Base-by-base conservation (phyloP, 805 yeast genomes). In the Candida chauliodis region DNA sequence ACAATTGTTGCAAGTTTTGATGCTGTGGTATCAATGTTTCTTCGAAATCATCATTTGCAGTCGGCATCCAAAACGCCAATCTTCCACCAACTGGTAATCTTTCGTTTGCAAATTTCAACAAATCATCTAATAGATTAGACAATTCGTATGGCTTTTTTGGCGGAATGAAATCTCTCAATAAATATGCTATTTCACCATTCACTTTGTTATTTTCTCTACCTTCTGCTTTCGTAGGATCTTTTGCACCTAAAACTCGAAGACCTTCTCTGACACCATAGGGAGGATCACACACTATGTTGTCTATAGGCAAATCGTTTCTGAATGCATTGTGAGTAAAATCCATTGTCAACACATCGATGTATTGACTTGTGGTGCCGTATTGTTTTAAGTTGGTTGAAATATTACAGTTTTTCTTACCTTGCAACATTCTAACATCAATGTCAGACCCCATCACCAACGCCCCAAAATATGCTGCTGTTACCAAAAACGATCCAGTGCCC, bases 231-330 rank as follows among this genome's bases (percentile, higher is more conserved):
- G 81, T 81, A 36, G 81, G 75, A 44, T 74, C 61, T 46, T 75
- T 79, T 4, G 95, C 84, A 4, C 99, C 99, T 39, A 95, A 78
- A 1, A 89, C 96, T 56, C 88, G 89, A 38, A 93, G 75, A 3
- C 98, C 95, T 59, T 93, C 99, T 49, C 99, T 72, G 2, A 93
- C 95, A 9, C 99, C 99, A 58, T 93, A 93, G 0, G 99, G 99
- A 2, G 99, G 99, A 61, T 93, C 99, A 55, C 97, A 89, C 2
- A 91, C 76, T 4, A 93, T 91, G 1, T 85, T 72, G 55, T 93
- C 96, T 10, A 93, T 71, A 19, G 48, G 54, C 17, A 93, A 60
- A 45, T 74, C 71, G 0, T 57, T 42, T 47, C 96, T 70, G 38
- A 93, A 67, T 3, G 96, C 83, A 57, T 84, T 84, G 56, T 93